Evolutionary conservation across 805 yeast species (phyloP), one percentile per base, ranked within the genome.

Genomic region (Wickerhamiella domercqiae): DNA sequence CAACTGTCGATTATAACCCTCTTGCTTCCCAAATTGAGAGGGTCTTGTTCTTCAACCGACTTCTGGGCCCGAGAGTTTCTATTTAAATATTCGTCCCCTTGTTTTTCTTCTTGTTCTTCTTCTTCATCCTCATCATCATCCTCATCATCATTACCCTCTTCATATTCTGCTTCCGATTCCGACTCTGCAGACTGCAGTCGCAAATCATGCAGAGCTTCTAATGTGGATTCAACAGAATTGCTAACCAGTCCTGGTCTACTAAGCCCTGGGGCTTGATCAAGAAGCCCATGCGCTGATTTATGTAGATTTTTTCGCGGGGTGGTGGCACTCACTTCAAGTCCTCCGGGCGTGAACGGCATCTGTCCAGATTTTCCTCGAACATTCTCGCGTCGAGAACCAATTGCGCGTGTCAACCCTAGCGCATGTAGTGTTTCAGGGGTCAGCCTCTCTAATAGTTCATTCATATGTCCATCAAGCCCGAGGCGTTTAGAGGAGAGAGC

Each of bases 301-400:
- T 78, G 90, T 34, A 79, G 29, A 66, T 47, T 47, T 3, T 39
- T 39, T 7, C 49, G 43, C 4, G 48, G 46, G 3, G 54, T 44
- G 7, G 46, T 52, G 13, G n/a, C n/a, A n/a, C n/a, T 34, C 46
- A 59, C 49, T 2, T 59, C 59, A n/a, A 71, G 47, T 2, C 97
- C 96, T 46, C 98, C 97, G 0, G 98, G 98, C 40, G 78, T 75
- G 53, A 90, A 90, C 0, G 98, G 98, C 50, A 87, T 59, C 49
- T 70, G 79, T 15, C 73, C 68, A 0, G 93, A 66, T 3, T 73
- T 64, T 0, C 97, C 97, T 34, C 66, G 62, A 2, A 82, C 59
- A 2, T 75, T 62, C 29, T 73, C 77, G n/a, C 62, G 62, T 45
- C 71, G 71, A 5, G 78, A 65, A 13, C 75, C 72, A 44, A 73